phyloP scores from a whole-genome alignment of 169 alveolate genomes.

The Babesia caballi region DNA sequence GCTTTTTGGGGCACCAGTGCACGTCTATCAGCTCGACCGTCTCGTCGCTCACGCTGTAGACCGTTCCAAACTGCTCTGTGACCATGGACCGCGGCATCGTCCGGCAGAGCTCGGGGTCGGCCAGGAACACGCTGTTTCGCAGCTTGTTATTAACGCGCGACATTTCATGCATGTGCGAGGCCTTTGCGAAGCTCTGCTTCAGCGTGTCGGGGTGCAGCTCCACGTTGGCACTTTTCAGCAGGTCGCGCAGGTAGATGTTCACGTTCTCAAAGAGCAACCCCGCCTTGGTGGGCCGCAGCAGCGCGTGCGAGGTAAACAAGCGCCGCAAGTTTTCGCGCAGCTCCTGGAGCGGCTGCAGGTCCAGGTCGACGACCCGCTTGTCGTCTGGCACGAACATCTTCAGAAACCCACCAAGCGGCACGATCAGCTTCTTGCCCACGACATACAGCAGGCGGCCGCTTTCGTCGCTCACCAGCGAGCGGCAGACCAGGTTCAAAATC shows the following conservation, averaged over 20 bases:
- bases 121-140: slow-evolving; percentile 9
- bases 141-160: not conserved
- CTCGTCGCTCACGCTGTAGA: slow-evolving; percentile 7
- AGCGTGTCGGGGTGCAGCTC: not conserved
- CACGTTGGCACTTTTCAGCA: not conserved
- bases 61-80: slow-evolving; percentile 8
- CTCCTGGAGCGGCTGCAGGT: slow-evolving; percentile 1
- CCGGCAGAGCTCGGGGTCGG: not conserved
- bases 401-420: slow-evolving; percentile 3
- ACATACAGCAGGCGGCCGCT: slow-evolving; percentile 22
- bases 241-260: slow-evolving; percentile 13
- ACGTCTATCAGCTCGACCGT: slow-evolving; percentile 11
- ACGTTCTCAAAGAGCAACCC: slow-evolving; percentile 15
- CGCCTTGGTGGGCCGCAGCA: not conserved
- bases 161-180: slow-evolving; percentile 15
- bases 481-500: not conserved
- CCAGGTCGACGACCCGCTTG: not conserved
- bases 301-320: not conserved
- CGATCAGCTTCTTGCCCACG: slow-evolving; percentile 11
- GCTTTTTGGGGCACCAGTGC: slow-evolving; percentile 15
- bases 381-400: slow-evolving; percentile 1
- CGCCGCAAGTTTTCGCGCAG: not conserved
- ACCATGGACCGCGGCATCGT: slow-evolving; percentile 15
- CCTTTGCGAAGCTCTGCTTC: slow-evolving; percentile 25
- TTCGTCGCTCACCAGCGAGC: slow-evolving; percentile 8